These are phyloP conservation scores for Phyllostachys edulis DNA, from an alignment of 176 grass and related monocot genomes.

Conservation along the genomic window DNA sequence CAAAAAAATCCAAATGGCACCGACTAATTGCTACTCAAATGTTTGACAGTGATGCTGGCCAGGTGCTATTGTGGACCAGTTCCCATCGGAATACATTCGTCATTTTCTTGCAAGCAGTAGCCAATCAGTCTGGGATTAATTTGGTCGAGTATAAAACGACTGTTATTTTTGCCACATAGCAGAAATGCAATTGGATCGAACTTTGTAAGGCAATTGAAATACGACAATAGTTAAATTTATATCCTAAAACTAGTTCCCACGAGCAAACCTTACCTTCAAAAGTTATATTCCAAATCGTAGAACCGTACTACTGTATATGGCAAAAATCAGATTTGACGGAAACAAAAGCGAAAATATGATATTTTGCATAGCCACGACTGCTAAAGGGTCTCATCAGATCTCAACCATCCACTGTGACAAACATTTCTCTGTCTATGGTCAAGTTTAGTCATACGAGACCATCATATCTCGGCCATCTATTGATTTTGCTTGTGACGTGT, in stretches of 20 bases:
- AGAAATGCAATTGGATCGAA: not conserved
- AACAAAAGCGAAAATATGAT: not conserved
- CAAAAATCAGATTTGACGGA: not conserved
- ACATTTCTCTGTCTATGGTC: too few relatives aligned
- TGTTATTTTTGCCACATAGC: not conserved
- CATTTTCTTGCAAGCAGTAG: not conserved
- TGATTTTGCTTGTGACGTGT: too few relatives aligned
- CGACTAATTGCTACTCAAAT: constrained; percentile 13
- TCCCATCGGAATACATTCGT: not conserved
- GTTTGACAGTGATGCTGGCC: constrained; percentile 9
- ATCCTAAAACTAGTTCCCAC: not conserved
- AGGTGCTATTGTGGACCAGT: not conserved
- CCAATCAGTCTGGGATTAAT: not conserved
- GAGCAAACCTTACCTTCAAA: not conserved
- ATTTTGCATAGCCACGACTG: not conserved
- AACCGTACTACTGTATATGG: not conserved
- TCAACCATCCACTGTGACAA: too few relatives aligned
- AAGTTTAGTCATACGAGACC: too few relatives aligned
- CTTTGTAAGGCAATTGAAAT: not conserved
- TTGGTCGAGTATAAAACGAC: not conserved
- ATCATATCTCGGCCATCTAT: too few relatives aligned
- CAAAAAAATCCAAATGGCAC: constrained; percentile 10
- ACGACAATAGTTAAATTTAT: not conserved
- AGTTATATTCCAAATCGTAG: not conserved
- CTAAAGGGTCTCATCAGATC: not conserved